These are phyloP conservation scores for Petunia secreta DNA, from an alignment of 257 asterid genomes.

Conservation along the genomic window DNA sequence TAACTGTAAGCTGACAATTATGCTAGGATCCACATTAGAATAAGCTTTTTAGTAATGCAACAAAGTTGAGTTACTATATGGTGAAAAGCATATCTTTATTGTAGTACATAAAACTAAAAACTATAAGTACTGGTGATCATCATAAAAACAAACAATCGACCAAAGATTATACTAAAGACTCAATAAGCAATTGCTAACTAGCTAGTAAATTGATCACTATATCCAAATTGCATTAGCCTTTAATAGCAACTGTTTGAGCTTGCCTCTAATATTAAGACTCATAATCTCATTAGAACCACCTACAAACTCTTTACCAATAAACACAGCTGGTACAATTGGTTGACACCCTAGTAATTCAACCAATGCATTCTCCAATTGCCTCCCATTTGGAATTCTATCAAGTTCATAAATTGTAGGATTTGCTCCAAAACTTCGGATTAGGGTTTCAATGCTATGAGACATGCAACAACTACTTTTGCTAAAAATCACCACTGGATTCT, in stretches of 20 bases:
- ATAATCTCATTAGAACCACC: constrained; percentile 24
- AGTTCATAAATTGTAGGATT: constrained; percentile 4
- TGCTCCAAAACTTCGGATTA: constrained; percentile 15
- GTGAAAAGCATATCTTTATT: too few species aligned
- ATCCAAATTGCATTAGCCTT: constrained; percentile 25
- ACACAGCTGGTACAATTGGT: constrained; percentile 21
- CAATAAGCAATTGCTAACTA: too few species aligned
- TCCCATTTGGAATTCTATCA: background rate
- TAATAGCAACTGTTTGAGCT: constrained; percentile 11
- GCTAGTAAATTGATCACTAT: background rate
- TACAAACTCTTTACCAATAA: constrained; percentile 14
- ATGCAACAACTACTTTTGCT: constrained; percentile 21
- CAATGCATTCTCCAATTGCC: constrained; percentile 22
- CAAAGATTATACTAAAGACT: too few species aligned
- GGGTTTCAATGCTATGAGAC: constrained; percentile 19
- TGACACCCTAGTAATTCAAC: constrained; percentile 3
- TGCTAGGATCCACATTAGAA: too few species aligned
- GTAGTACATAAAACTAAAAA: too few species aligned
- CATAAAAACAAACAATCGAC: too few species aligned
- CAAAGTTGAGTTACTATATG: too few species aligned
- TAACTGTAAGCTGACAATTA: too few species aligned
- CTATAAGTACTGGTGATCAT: too few species aligned
- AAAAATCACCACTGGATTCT: constrained; percentile 19
- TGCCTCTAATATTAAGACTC: constrained; percentile 21
- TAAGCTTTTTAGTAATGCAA: too few species aligned